Evolutionary conservation across 352 stramenopile genomes (phyloP).

Genomic region (Phytophthora hibernalis): DNA sequence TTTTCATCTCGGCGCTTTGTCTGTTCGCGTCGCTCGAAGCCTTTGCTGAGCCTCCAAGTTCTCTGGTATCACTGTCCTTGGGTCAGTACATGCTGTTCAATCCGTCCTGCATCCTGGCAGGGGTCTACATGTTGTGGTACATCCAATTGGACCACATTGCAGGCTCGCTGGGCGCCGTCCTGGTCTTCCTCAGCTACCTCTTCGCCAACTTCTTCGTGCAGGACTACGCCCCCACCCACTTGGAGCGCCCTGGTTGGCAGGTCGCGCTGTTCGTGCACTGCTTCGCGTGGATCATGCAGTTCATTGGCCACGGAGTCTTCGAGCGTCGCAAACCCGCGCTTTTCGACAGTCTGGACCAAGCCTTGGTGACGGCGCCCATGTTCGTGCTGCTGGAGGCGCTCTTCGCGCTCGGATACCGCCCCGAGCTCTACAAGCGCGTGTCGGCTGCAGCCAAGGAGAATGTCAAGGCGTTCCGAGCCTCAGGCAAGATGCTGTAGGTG

Average conservation of each 20-base stretch:
- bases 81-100: conserved; percentile 73
- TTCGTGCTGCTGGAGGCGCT: conserved; percentile 88
- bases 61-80: conserved; percentile 37
- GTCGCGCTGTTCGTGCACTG: conserved; percentile 66
- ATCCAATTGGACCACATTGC: conserved; percentile 64
- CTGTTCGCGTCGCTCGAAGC: conserved; percentile 58
- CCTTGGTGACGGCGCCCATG: conserved; percentile 80
- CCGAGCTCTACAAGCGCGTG: conserved; percentile 67
- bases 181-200: conserved; percentile 64
- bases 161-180: conserved; percentile 55
- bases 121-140: conserved; percentile 86
- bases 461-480: conserved; percentile 58
- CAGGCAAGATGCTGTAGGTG: conserved; percentile 44
- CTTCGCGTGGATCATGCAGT: conserved; percentile 80
- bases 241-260: conserved; percentile 55
- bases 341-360: conserved; percentile 87
- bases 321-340: conserved; percentile 86
- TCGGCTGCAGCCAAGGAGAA: conserved; percentile 63
- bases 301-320: conserved; percentile 89
- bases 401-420: conserved; percentile 81
- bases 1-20: conserved; percentile 79
- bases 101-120: conserved; percentile 52
- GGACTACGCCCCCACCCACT: conserved; percentile 36
- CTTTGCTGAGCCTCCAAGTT: conserved; percentile 35
- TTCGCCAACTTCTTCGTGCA: conserved; percentile 67